Evolutionary conservation across 192 early-diverging fungal genomes (phyloP), one percentile per base, ranked within the genome.

Genomic region (Blastocladiella britannica): DNA sequence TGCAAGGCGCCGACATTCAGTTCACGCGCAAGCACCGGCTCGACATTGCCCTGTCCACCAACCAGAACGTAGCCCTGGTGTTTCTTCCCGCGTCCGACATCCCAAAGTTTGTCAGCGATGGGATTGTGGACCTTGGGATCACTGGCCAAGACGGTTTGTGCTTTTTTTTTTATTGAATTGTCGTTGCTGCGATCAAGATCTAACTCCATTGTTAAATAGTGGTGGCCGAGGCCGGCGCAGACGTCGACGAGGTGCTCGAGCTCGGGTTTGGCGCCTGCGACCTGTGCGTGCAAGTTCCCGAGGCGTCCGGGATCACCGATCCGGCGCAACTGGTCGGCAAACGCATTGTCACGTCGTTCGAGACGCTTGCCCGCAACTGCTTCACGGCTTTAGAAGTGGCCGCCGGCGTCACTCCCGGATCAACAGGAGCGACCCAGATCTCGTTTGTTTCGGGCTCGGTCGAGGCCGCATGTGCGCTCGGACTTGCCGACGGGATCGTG

Each of bases 141-240:
- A 94, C 93, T 5, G 94, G 94, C 15, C 78, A 92, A 65, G 93
- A 97, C 65, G 93, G n/a, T n/a, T n/a, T n/a, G n/a, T n/a, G n/a
- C n/a, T n/a, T n/a, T n/a, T 18, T 51, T 51, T 51, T 18, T 18
- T 51, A 51, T n/a, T 51, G 51, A 51, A 51, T 51, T 51, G 18
- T 51, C n/a, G 51, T 51, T 51, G n/a, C n/a, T 51, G 51, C 51
- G 18, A 18, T 51, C 51, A 51, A 18, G 18, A 18, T 51, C 51
- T 18, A 51, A 18, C n/a, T 51, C n/a, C n/a, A 18, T 51, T n/a
- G 18, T 51, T 18, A 18, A 51, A 18, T 51, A 51, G 20, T 54
- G 37, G 37, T 47, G 15, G 37, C 37, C 37, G 37, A 47, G 37
- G 12, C 37, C 15, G 37, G 37, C 9, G 37, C 37, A 9, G 37